phyloP scores from a whole-genome alignment of 352 stramenopile species.

The Pythium oligandrum region DNA sequence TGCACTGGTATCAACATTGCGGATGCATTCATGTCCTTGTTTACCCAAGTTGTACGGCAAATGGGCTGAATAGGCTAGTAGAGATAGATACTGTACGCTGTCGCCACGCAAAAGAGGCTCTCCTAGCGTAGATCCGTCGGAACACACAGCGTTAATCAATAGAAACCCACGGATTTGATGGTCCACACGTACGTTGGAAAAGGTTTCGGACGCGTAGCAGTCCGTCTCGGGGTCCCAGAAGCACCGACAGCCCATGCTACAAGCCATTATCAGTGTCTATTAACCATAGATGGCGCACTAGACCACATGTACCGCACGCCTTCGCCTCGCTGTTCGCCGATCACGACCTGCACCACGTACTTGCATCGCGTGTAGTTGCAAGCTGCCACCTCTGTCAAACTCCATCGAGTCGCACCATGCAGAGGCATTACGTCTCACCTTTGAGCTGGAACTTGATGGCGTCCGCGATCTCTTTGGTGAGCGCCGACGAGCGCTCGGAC shows the following conservation, averaged over 20 bases:
- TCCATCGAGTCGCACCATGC: neutral
- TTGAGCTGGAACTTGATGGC: constrained; percentile 80
- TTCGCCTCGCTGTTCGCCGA: constrained; percentile 86
- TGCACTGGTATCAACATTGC: constrained; percentile 82
- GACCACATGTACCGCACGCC: constrained; percentile 40
- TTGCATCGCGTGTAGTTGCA: constrained; percentile 85
- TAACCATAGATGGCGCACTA: neutral
- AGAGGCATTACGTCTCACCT: constrained; percentile 25
- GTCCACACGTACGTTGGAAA: constrained; percentile 63
- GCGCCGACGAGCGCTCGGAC: constrained; percentile 60
- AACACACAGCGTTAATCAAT: no score
- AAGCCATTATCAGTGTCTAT: neutral
- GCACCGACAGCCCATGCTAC: constrained; percentile 85
- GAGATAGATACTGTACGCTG: constrained; percentile 86
- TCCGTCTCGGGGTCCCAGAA: constrained; percentile 90
- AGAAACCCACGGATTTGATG: neutral
- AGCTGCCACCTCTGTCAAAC: constrained; percentile 9
- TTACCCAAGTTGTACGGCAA: constrained; percentile 53
- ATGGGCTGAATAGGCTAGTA: constrained; percentile 52
- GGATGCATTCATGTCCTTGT: constrained; percentile 84
- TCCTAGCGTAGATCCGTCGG: constrained; percentile 33
- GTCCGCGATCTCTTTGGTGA: constrained; percentile 88
- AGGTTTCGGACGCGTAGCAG: constrained; percentile 87
- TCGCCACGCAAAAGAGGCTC: constrained; percentile 86
- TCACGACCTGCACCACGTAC: constrained; percentile 89